Conservation (phyloP, 2,329 filamentous ascomycete genomes). For the Scedosporium aurantiacum region DNA sequence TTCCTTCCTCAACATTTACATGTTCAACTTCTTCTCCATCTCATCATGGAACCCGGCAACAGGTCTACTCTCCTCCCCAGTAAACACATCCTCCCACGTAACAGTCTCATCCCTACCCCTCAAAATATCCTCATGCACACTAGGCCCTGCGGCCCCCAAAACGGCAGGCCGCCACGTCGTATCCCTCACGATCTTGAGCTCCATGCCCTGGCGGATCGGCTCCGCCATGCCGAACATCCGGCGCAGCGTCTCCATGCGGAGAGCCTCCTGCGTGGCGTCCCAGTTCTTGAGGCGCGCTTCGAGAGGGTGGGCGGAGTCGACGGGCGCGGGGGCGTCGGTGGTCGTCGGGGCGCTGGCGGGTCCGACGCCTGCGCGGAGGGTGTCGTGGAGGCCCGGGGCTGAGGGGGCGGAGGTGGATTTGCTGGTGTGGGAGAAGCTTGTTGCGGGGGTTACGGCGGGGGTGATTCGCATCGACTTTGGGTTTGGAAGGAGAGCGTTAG, state of each 20-base stretch:
- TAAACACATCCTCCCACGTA: conserved; percentile 90
- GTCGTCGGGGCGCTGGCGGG: conserved; percentile 39
- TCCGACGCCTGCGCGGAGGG: conserved; percentile 72
- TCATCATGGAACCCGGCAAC: conserved; percentile 73
- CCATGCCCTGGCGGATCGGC: conserved; percentile 87
- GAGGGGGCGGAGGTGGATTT: conserved; percentile 67
- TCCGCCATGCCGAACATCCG: conserved; percentile 86
- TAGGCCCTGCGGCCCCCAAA: conserved; percentile 45
- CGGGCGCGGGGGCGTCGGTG: conserved; percentile 30
- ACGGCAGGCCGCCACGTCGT: conserved; percentile 70
- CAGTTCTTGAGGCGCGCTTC: conserved; percentile 82
- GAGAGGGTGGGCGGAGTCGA: conserved; percentile 69
- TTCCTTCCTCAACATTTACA: conserved; percentile 25
- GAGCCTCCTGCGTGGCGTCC: conserved; percentile 75
- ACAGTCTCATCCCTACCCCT: conserved; percentile 65
- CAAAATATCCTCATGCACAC: conserved; percentile 84
- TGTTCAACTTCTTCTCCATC: conserved; percentile 86
- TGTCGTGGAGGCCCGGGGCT: conserved; percentile 86
- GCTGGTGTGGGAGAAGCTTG: conserved; percentile 51
- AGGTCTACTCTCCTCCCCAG: conserved; percentile 62
- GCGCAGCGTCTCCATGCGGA: conserved; percentile 82
- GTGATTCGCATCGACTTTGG: conserved; percentile 78
- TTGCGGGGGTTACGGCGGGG: conserved; percentile 56
- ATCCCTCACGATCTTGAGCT: conserved; percentile 74
- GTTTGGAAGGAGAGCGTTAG: conserved; percentile 9